Base-by-base conservation (phyloP, 2,329 filamentous ascomycete genomes). In the Venturia effusa region DNA sequence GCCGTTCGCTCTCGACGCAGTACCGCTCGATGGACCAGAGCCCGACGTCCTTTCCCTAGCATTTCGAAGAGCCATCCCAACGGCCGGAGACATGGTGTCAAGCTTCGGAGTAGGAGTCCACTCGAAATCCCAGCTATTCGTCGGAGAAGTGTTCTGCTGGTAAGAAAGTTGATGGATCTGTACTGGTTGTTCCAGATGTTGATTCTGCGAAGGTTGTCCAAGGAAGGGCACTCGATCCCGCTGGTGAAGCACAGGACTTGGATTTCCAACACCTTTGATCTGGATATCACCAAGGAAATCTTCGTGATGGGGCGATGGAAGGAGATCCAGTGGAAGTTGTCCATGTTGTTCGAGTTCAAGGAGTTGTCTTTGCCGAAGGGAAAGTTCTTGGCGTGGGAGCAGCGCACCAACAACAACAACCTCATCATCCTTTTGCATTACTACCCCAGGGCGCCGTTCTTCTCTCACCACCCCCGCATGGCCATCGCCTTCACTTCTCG, bases 231-330 rank as follows among this genome's bases (percentile, higher is more conserved):
- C 27, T 34, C 51, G 51, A 57, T 37, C 11, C 19, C 19, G 51
- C 4, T 37, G 51, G 27, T 27, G 45, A 27, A 27, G 10, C 19
- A 11, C 51, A 34, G 51, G 27, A 34, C 15, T 17, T 34, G 34
- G 19, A 34, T 19, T 57, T n/a, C 19, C 51, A 34, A 57, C 30
- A n/a, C 51, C 51, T 24, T 57, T 57, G 30, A 57, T 57, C 51
- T 32, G 51, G n/a, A 57, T 37, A 8, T 30, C 51, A n/a, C 3
- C 27, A 34, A 34, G 27, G 30, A 57, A 57, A 57, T 57, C 51
- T 34, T 57, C 51, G 51, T 57, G 51, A 57, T 57, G 51, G 4
- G 51, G 51, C 30, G 51, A 57, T 34, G 51, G 51, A 57, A 57
- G 51, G 15, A 57, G 51, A 57, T 57, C 30, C 1, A 30, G n/a